Conservation (phyloP, 23 red algal species). For the Rhodosorus marinus region DNA sequence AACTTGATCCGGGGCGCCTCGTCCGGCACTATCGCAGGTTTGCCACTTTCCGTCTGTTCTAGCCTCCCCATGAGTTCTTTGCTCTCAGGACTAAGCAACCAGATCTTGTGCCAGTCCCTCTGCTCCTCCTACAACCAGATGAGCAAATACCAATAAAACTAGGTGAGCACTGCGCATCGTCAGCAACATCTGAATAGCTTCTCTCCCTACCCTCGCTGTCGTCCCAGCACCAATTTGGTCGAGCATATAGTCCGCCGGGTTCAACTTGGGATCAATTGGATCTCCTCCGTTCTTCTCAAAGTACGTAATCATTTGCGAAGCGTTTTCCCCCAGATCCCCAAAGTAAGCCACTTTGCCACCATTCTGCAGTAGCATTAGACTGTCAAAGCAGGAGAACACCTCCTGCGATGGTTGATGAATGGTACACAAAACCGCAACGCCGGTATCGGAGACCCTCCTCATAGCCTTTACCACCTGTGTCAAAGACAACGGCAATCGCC, state of each 20-base stretch:
- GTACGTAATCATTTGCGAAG: slow-evolving; percentile 11
- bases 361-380: slow-evolving; percentile 13
- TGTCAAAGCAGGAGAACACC: slow-evolving; percentile 23
- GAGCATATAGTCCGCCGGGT: slow-evolving; percentile 43
- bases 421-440: slow-evolving; percentile 12
- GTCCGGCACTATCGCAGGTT: background rate
- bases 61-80: background rate
- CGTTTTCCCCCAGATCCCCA: slow-evolving; percentile 15
- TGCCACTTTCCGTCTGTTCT: slow-evolving; percentile 4
- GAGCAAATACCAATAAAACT: too few species aligned
- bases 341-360: slow-evolving; percentile 37
- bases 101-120: background rate
- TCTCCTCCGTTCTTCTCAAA: slow-evolving; percentile 29
- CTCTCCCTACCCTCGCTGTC: too few species aligned
- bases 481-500: too few species aligned
- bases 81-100: slow-evolving; percentile 3
- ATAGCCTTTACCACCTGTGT: slow-evolving; percentile 11
- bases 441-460: slow-evolving; percentile 3
- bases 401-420: slow-evolving; percentile 37
- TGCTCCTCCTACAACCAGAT: background rate
- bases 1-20: slow-evolving; percentile 3
- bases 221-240: slow-evolving; percentile 4
- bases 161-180: too few species aligned
- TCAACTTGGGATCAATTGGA: slow-evolving; percentile 7
- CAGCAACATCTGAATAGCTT: too few species aligned